Base-by-base conservation (phyloP, 768 basidiomycete genomes). In the Pisolithus albus region DNA sequence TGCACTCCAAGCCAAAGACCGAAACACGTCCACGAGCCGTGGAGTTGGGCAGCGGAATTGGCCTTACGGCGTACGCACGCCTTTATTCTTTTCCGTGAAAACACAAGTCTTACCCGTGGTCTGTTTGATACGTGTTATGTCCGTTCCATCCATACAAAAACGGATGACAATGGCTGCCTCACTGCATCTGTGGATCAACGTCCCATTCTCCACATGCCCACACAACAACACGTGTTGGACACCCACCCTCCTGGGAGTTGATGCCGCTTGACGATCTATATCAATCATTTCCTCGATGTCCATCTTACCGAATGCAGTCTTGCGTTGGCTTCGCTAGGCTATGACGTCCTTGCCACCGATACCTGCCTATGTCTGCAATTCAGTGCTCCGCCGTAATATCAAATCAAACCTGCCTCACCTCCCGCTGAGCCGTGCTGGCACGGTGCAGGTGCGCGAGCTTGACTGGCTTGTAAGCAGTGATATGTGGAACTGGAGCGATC, bases 11-110 rank as follows among this genome's bases (percentile, higher is more conserved):
- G 11, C 44, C 51, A 56, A 49, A 23, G 21, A 23, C 21, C 21
- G 4, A 52, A 30, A 52, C 47, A 42, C 64, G 67, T 54, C 71
- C 64, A 26, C 71, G 72, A 49, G 83, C 78, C 7, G 70, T 92
- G 51, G 92, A 95, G 64, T 70, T 94, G 18, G 92, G 92, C 50
- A 83, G 84, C 59, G 92, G 92, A 19, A 82, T 88, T 32, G 92
- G 90, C 41, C 77, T 90, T 50, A 81, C 83, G 56, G 78, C 87
- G 81, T 88, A 67, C 67, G 84, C 72, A 49, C 52, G 54, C 51
- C 38, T 41, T 52, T n/a, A 28, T 45, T 44, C 43, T 23, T 28
- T 41, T 41, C 21, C 40, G 18, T 21, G 40, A 19, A 41, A 41
- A 19, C 10, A 15, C 8, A 13, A 16, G 40, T 42, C 41, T n/a